Conservation (phyloP, 257 asterid genomes). For the Forsythia suspensa region DNA sequence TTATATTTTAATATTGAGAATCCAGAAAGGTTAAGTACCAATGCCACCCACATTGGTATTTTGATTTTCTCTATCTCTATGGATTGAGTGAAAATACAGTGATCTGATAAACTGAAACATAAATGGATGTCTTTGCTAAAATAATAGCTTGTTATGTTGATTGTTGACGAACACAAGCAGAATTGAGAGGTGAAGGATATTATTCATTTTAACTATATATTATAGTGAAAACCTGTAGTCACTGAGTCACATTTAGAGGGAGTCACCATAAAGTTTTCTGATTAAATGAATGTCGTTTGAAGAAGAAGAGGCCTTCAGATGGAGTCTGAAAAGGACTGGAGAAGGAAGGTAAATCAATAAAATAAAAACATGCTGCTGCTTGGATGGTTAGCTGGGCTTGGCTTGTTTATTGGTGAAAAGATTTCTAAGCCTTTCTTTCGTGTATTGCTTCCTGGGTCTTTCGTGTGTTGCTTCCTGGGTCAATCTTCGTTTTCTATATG, state of each 20-base stretch:
- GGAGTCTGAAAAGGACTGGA: background rate
- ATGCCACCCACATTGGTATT: background rate
- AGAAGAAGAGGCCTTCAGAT: background rate
- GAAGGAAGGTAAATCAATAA: background rate
- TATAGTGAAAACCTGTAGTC: no score
- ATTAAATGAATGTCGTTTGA: background rate
- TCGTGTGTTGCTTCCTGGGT: no score
- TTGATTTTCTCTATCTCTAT: background rate
- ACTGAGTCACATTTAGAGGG: no score
- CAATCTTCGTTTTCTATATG: no score
- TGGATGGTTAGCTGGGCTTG: background rate
- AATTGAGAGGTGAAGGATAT: background rate
- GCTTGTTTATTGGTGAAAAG: background rate
- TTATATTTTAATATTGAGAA: no score
- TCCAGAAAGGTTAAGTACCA: background rate
- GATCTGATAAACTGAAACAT: background rate
- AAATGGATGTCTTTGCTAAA: background rate
- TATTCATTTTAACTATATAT: no score
- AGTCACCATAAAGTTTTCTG: no score
- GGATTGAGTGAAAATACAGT: background rate
- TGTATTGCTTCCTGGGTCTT: no score
- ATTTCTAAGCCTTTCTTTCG: background rate
- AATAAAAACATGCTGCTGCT: background rate
- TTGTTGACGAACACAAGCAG: background rate
- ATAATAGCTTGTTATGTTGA: background rate